A percentile compares a stretch with the other conserved stretches of the same genome.
These are phyloP conservation scores for Calonectria ilicicola DNA, from an alignment of 2,329 filamentous ascomycete species.

Conservation along the genomic window DNA sequence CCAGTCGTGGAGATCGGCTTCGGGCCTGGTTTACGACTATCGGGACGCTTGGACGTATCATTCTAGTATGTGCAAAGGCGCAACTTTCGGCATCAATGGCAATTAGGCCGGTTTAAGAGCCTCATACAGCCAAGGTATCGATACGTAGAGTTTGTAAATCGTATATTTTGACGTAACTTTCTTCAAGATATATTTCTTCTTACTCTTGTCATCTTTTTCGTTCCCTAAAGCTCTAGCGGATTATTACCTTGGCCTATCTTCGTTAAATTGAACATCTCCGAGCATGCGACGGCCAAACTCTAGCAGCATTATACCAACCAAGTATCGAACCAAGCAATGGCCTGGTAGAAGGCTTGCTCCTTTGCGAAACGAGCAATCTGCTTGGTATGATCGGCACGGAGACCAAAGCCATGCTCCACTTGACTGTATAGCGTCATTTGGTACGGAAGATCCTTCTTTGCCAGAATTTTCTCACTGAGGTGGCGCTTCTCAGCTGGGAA, in stretches of 20 bases:
- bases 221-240: no score
- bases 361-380: background rate
- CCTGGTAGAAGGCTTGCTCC: conserved; percentile 18
- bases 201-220: no score
- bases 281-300: no score
- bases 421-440: conserved; percentile 9
- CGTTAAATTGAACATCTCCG: no score
- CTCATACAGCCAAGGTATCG: no score
- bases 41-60: background rate
- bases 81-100: background rate
- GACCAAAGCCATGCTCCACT: conserved; percentile 3
- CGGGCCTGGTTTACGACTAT: background rate
- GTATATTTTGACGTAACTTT: no score
- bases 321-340: conserved; percentile 7
- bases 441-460: background rate
- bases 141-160: no score
- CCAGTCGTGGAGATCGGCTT: background rate
- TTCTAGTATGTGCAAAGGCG: background rate
- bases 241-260: no score
- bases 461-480: background rate
- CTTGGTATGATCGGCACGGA: background rate
- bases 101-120: background rate
- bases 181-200: no score
- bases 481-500: conserved; percentile 8
- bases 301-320: background rate